Base-by-base conservation (phyloP, 192 early-diverging fungal species). In the Backusella macrospora region DNA sequence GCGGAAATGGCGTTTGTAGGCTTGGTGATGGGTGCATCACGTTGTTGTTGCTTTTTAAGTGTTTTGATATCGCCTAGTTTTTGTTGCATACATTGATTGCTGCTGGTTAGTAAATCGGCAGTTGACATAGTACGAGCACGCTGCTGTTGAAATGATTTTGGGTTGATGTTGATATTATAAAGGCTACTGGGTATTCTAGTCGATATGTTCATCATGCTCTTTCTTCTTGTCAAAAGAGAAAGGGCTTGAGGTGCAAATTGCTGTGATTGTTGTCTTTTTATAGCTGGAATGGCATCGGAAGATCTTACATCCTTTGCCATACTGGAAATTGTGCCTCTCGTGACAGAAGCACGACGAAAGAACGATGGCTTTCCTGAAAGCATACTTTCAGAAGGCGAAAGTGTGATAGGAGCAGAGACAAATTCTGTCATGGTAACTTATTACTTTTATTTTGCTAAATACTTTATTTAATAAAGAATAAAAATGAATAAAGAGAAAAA, bases 111-210 rank as follows among this genome's bases (percentile, higher is more conserved):
- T 42, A 42, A 18, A 66, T 43, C 40, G 43, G n/a, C 40, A 66
- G 18, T 66, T 66, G 65, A 66, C 65, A 66, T 21, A 18, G 65
- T 66, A 43, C 65, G 65, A 43, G 38, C 40, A 39, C 65, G 65
- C 21, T 6, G 65, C 6, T 66, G 38, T 39, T 65, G 63, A 6
- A 59, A 23, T 26, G 18, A 18, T 26, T 59, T 59, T 13, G 21
- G 21, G 26, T 26, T 65, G 46, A 15, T 52, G 5, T 52, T 52
- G n/a, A 21, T 52, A 18, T 15, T 66, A 39, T 42, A 40, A 13
- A 6, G 38, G 16, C 10, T 66, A 21, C 18, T 43, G 4, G 64
- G 38, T 65, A 18, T 38, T 40, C 38, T 65, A 59, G 21, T 59
- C 3, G 52, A 59, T 39, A 65, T 18, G 18, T 65, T 65, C 64